phyloP scores from a whole-genome alignment of 768 basidiomycete genomes.

The Glaciozyma antarctica region DNA sequence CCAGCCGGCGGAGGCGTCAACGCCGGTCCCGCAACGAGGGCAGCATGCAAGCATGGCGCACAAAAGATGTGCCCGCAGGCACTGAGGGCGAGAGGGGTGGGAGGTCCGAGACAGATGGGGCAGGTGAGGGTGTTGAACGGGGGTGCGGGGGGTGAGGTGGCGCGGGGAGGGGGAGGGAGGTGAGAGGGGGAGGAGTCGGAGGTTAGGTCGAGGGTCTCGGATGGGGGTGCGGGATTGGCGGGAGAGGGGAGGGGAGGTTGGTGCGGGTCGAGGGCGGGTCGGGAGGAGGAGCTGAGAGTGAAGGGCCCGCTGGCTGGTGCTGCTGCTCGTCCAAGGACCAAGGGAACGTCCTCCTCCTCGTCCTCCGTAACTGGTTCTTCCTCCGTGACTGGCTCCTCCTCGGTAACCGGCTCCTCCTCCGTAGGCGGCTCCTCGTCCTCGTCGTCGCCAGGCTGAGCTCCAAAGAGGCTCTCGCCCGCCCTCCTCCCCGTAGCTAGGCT shows the following conservation, averaged over 20 bases:
- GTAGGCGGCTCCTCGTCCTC: not conserved
- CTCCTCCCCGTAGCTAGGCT: too few species aligned
- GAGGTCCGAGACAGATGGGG: slow-evolving; percentile 30
- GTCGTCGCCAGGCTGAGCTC: not conserved
- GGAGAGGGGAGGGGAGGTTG: too few species aligned
- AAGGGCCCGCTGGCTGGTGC: not conserved
- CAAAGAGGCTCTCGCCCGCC: not conserved
- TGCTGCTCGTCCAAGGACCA: not conserved
- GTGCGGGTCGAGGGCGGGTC: too few species aligned
- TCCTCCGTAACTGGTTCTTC: not conserved
- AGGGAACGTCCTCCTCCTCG: not conserved
- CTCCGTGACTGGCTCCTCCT: not conserved
- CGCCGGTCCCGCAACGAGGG: slow-evolving; percentile 26
- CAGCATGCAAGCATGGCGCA: slow-evolving; percentile 29
- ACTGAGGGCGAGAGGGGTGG: slow-evolving; percentile 28
- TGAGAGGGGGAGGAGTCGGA: not conserved
- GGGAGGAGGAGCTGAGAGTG: not conserved
- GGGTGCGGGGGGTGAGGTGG: not conserved
- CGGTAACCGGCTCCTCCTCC: not conserved
- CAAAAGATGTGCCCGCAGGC: slow-evolving; percentile 32
- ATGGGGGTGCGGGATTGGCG: too few species aligned
- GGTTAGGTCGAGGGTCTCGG: too few species aligned
- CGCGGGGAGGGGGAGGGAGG: not conserved
- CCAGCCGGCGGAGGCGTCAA: slow-evolving; percentile 19
- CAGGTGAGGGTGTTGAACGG: slow-evolving; percentile 26